These are phyloP conservation scores for Penicillium coprophilum DNA, from an alignment of 495 filamentous ascomycete species.

Conservation along the genomic window DNA sequence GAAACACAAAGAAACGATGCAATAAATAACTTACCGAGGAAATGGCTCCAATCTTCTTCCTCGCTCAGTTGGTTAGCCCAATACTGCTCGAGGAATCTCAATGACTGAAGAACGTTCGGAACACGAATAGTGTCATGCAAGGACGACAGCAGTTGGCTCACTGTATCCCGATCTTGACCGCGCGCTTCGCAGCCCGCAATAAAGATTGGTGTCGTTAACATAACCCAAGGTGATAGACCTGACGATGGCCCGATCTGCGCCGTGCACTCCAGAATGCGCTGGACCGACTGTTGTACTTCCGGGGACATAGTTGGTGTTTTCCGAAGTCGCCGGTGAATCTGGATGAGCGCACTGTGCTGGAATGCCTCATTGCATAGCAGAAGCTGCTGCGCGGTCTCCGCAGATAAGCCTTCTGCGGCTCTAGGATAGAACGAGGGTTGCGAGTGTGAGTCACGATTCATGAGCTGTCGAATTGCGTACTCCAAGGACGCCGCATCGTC, in stretches of 20 bases:
- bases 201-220: constrained; percentile 49
- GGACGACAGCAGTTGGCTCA: constrained; percentile 35
- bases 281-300: constrained; percentile 42
- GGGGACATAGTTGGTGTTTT: constrained; percentile 36
- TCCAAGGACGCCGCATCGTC: constrained; percentile 38
- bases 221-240: constrained; percentile 47
- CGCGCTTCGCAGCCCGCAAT: constrained; percentile 48
- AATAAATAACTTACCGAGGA: constrained; percentile 35
- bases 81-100: constrained; percentile 47
- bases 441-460: constrained; percentile 33
- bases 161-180: constrained; percentile 40
- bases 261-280: constrained; percentile 44
- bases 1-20: not conserved
- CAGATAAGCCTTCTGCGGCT: constrained; percentile 36
- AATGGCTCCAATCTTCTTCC: constrained; percentile 48
- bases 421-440: constrained; percentile 44
- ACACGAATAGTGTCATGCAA: constrained; percentile 47
- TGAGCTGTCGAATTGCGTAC: constrained; percentile 36
- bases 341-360: constrained; percentile 48
- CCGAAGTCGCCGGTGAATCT: constrained; percentile 43
- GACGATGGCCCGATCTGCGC: constrained; percentile 43
- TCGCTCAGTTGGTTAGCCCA: constrained; percentile 41
- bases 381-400: constrained; percentile 37
- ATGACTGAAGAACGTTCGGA: constrained; percentile 48
- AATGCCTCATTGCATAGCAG: constrained; percentile 50